Conservation (phyloP, 2,329 filamentous ascomycete species). For the Ophiocordyceps sinensis region DNA sequence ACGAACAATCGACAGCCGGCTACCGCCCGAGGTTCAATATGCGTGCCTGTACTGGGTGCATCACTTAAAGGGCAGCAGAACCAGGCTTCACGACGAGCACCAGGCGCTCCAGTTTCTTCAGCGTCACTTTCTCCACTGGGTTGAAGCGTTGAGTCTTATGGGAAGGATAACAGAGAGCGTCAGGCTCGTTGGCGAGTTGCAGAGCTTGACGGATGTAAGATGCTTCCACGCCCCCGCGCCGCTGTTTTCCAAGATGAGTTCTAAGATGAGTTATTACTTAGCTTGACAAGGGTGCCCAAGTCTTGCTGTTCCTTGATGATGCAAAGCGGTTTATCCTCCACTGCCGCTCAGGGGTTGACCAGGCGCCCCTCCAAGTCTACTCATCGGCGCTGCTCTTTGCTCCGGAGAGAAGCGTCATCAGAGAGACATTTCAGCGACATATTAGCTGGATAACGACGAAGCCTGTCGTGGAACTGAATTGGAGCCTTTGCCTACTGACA, state of each 20-base stretch:
- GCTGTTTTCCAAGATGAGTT: not conserved
- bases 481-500: not conserved
- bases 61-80: conserved; percentile 13
- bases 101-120: conserved; percentile 16
- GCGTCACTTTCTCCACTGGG: conserved; percentile 23
- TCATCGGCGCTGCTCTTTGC: conserved; percentile 10
- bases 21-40: conserved; percentile 16
- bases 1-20: not conserved
- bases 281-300: not conserved
- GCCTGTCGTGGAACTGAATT: not conserved
- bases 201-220: conserved; percentile 1
- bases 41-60: conserved; percentile 22
- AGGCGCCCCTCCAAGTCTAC: conserved; percentile 11
- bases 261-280: not conserved
- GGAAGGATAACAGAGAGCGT: conserved; percentile 7
- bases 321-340: conserved; percentile 5
- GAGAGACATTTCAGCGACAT: conserved; percentile 2
- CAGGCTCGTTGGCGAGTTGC: conserved; percentile 3
- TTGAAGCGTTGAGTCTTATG: conserved; percentile 21
- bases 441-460: conserved; percentile 6
- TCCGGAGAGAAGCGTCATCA: conserved; percentile 6
- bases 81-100: conserved; percentile 11
- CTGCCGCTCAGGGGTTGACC: conserved; percentile 2
- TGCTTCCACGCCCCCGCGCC: not conserved
- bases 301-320: conserved; percentile 6